These are phyloP conservation scores for Cutaneotrichosporon dermatis DNA, from an alignment of 1,284 basidiomycete species.

Conservation along the genomic window DNA sequence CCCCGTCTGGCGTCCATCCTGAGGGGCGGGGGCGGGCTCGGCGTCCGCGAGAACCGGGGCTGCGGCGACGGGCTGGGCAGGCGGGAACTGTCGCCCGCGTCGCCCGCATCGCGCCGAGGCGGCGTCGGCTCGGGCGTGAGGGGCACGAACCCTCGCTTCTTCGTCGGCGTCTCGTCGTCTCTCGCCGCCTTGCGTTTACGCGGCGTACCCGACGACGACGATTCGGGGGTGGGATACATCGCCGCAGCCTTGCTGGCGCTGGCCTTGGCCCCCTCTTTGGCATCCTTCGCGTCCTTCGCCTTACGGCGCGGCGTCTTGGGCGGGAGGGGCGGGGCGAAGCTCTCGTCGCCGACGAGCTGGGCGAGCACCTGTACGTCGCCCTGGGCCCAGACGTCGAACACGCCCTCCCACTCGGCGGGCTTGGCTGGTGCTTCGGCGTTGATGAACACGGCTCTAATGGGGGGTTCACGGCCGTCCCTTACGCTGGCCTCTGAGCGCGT, in stretches of 20 bases:
- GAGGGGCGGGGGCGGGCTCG: too few relatives aligned
- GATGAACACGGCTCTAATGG: conserved; percentile 71
- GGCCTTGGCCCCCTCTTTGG: too few relatives aligned
- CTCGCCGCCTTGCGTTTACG: conserved; percentile 3
- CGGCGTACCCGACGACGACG: conserved; percentile 1
- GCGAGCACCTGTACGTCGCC: conserved; percentile 83
- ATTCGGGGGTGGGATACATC: background rate
- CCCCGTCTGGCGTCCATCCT: too few relatives aligned
- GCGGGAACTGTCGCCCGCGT: background rate
- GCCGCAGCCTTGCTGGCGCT: too few relatives aligned
- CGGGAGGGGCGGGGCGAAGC: conserved; percentile 8
- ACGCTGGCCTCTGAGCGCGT: conserved; percentile 13
- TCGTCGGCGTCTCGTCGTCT: conserved; percentile 1
- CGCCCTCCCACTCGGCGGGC: conserved; percentile 78
- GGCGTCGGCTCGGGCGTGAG: conserved; percentile 13
- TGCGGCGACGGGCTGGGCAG: background rate
- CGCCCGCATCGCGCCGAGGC: background rate
- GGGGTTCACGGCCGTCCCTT: conserved; percentile 30
- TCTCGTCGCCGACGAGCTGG: conserved; percentile 23
- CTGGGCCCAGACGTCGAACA: conserved; percentile 87
- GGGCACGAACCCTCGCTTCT: background rate
- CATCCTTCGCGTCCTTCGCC: conserved; percentile 2
- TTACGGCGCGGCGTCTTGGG: conserved; percentile 1
- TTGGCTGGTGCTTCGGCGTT: conserved; percentile 87
- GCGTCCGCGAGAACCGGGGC: background rate